Evolutionary conservation across 495 filamentous ascomycete species (phyloP).

Genomic region (Penicillium longicatenatum): DNA sequence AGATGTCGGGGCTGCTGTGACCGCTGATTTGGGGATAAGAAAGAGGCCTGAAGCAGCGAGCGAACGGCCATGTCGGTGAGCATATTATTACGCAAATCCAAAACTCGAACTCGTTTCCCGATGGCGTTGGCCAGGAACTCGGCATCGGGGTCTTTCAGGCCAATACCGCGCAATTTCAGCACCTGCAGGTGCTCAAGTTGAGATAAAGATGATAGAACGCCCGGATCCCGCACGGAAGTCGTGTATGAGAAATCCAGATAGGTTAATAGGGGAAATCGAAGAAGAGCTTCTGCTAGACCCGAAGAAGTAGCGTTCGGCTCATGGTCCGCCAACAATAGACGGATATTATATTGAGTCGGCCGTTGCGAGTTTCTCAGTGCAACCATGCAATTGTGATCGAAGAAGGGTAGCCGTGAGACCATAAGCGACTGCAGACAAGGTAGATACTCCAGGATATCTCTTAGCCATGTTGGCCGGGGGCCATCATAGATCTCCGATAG

Average conservation of each 20-base stretch:
- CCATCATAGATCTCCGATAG: constrained; percentile 66
- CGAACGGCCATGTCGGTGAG: constrained; percentile 59
- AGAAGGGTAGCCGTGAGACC: constrained; percentile 62
- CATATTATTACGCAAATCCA: constrained; percentile 62
- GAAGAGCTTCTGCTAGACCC: constrained; percentile 54
- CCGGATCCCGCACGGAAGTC: constrained; percentile 52
- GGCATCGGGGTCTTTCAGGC: constrained; percentile 57
- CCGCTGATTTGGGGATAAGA: constrained; percentile 29
- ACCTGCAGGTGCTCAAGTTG: constrained; percentile 55
- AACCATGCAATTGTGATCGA: constrained; percentile 62
- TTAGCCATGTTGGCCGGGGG: constrained; percentile 61
- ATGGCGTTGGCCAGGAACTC: constrained; percentile 56
- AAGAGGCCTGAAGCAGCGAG: constrained; percentile 53
- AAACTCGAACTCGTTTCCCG: constrained; percentile 51
- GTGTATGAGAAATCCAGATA: constrained; percentile 66
- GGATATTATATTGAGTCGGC: constrained; percentile 41
- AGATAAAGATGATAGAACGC: constrained; percentile 47
- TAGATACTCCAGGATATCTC: constrained; percentile 60
- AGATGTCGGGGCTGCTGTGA: neutral
- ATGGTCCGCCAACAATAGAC: constrained; percentile 57
- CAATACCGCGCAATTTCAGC: constrained; percentile 59
- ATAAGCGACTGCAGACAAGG: constrained; percentile 63
- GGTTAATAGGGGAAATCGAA: constrained; percentile 54
- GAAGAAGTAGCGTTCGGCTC: constrained; percentile 60
- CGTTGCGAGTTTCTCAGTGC: constrained; percentile 39